Evolutionary conservation across 2,329 filamentous ascomycete genomes (phyloP).

Genomic region (Colletotrichum ledebouriae): DNA sequence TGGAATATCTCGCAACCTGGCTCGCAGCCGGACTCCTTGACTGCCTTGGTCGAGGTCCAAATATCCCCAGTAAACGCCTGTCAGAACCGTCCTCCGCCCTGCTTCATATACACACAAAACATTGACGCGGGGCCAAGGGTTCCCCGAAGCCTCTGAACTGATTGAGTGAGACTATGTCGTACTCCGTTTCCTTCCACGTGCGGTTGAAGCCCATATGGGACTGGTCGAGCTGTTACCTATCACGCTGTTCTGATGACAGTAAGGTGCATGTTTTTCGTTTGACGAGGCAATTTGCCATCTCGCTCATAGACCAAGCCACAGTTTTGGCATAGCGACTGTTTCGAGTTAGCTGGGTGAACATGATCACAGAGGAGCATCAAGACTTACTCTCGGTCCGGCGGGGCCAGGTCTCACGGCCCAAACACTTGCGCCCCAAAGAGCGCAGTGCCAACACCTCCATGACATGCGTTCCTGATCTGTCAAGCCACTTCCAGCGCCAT

Average conservation of each 20-base stretch:
- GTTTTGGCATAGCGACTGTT: constrained; percentile 88
- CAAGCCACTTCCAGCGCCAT: constrained; percentile 77
- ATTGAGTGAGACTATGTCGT: neutral
- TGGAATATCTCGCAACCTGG: constrained; percentile 37
- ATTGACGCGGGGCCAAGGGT: neutral
- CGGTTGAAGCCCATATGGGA: neutral
- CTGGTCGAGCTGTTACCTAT: neutral
- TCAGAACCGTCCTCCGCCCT: constrained; percentile 21
- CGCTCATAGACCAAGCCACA: constrained; percentile 92
- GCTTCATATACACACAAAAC: constrained; percentile 31
- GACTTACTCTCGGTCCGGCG: constrained; percentile 81
- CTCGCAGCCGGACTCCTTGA: constrained; percentile 40
- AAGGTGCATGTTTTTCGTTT: constrained; percentile 43
- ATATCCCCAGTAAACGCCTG: constrained; percentile 38
- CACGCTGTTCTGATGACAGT: constrained; percentile 40
- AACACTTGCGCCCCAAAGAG: constrained; percentile 87
- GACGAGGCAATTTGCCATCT: constrained; percentile 79
- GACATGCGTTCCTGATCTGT: constrained; percentile 82
- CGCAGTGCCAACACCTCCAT: constrained; percentile 92
- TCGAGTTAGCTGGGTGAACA: constrained; percentile 8
- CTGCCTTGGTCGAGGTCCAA: constrained; percentile 34
- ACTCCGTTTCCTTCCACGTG: neutral
- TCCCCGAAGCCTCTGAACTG: constrained; percentile 50
- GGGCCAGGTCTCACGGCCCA: constrained; percentile 97
- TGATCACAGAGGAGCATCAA: constrained; percentile 43